These are phyloP conservation scores for Bruguiera hainesii DNA, from an alignment of 441 rosid species.

Conservation along the genomic window DNA sequence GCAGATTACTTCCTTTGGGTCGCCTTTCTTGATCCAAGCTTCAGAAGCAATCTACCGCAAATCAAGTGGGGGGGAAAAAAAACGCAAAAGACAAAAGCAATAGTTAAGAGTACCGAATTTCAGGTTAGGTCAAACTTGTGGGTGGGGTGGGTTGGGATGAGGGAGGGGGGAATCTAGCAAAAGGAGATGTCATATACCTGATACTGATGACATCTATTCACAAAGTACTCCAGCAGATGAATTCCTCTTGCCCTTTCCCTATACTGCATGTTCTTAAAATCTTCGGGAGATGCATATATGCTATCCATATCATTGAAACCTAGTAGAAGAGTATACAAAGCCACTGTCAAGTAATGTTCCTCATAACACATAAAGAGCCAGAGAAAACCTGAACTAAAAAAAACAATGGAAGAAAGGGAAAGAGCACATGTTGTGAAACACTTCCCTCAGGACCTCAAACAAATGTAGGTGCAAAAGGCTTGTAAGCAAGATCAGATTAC, in stretches of 20 bases:
- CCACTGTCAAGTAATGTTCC: constrained; percentile 10
- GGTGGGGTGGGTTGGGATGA: no score
- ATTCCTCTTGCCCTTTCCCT: constrained; percentile 69
- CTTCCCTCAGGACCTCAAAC: no score
- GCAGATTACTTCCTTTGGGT: constrained; percentile 83
- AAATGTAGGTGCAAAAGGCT: no score
- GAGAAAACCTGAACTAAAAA: not conserved
- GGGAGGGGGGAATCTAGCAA: not conserved
- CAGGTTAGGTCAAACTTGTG: no score
- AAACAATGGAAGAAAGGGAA: not conserved
- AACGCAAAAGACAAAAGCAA: not conserved
- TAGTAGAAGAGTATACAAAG: constrained; percentile 10
- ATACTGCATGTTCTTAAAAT: constrained; percentile 50
- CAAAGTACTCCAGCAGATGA: constrained; percentile 82
- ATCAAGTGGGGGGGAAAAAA: not conserved
- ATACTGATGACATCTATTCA: constrained; percentile 64
- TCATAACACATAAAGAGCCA: not conserved
- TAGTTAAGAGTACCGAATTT: not conserved
- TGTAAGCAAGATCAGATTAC: no score
- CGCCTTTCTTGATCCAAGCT: constrained; percentile 87
- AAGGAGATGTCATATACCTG: constrained; percentile 48
- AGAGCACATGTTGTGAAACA: no score
- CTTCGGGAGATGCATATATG: constrained; percentile 81
- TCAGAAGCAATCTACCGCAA: constrained; percentile 65
- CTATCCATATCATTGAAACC: constrained; percentile 89